Percentiles rank a stretch among this genome's conserved stretches.
phyloP scores from a whole-genome alignment of 2,329 filamentous ascomycete species.

The Cytospora leucostoma region DNA sequence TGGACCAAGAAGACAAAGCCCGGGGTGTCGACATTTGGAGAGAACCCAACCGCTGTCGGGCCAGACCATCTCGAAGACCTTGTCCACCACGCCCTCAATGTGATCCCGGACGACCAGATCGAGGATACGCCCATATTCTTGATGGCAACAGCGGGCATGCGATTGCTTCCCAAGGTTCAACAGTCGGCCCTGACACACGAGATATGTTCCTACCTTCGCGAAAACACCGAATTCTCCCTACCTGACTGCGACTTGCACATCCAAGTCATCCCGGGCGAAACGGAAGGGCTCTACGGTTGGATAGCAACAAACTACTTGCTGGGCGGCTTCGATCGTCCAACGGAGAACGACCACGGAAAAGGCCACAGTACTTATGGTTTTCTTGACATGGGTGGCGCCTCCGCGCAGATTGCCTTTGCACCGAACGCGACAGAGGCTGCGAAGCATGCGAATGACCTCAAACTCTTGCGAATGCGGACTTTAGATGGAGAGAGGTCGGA shows the following conservation, averaged over 20 bases:
- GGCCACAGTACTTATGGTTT: slow-evolving; percentile 95
- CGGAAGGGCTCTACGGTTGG: slow-evolving; percentile 96
- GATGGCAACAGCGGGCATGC: slow-evolving; percentile 94
- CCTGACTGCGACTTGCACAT: slow-evolving; percentile 90
- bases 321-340: slow-evolving; percentile 80
- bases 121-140: slow-evolving; percentile 89
- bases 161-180: slow-evolving; percentile 74
- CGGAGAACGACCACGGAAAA: slow-evolving; percentile 77
- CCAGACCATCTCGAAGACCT: slow-evolving; percentile 78
- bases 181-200: slow-evolving; percentile 72
- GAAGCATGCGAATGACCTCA: slow-evolving; percentile 88
- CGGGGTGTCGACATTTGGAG: slow-evolving; percentile 87
- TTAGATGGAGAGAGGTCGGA: slow-evolving; percentile 77
- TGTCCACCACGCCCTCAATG: slow-evolving; percentile 76
- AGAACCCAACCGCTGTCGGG: slow-evolving; percentile 74
- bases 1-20: slow-evolving; percentile 95
- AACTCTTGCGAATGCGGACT: slow-evolving; percentile 79
- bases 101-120: slow-evolving; percentile 76
- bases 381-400: slow-evolving; percentile 96
- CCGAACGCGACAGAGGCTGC: slow-evolving; percentile 88
- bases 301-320: slow-evolving; percentile 95
- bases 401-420: slow-evolving; percentile 95
- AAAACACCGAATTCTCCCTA: slow-evolving; percentile 77
- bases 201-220: slow-evolving; percentile 79
- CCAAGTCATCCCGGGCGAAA: slow-evolving; percentile 93